Conservation (phyloP, 139 green algal genomes). For the Tetradesmus lagerheimii region DNA sequence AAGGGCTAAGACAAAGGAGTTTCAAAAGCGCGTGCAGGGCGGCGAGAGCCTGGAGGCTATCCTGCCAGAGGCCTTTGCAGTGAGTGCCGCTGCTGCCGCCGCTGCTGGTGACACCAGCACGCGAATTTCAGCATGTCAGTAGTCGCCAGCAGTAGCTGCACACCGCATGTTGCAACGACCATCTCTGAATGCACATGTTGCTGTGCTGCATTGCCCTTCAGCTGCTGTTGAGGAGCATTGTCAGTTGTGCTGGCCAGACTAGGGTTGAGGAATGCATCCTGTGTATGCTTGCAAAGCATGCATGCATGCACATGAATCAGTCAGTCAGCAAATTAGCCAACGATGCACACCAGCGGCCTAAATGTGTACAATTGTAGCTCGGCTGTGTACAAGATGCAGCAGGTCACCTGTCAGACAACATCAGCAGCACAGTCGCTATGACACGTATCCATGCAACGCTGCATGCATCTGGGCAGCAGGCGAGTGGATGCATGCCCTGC, state of each 20-base stretch:
- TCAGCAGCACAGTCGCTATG: neutral
- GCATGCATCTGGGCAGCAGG: neutral
- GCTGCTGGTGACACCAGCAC: neutral
- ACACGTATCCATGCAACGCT: neutral
- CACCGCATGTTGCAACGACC: neutral
- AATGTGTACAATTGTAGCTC: neutral
- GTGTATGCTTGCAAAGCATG: neutral
- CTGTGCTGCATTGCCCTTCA: neutral
- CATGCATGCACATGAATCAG: neutral
- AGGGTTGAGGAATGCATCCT: neutral
- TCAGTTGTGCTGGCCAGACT: too few species aligned
- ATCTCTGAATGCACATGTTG: neutral
- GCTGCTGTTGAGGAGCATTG: too few species aligned
- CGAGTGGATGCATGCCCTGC: neutral
- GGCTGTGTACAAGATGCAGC: too few species aligned
- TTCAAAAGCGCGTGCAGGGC: conserved; percentile 71
- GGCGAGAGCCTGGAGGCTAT: conserved; percentile 88
- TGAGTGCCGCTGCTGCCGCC: conserved; percentile 48
- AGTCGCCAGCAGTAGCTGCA: neutral
- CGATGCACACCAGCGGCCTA: too few species aligned
- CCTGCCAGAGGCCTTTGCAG: conserved; percentile 92
- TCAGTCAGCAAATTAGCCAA: neutral
- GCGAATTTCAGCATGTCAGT: neutral
- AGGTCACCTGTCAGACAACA: neutral
- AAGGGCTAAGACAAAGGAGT: conserved; percentile 81